Evolutionary conservation across 2,329 filamentous ascomycete genomes (phyloP).

Genomic region (Cladorrhinum sp.): DNA sequence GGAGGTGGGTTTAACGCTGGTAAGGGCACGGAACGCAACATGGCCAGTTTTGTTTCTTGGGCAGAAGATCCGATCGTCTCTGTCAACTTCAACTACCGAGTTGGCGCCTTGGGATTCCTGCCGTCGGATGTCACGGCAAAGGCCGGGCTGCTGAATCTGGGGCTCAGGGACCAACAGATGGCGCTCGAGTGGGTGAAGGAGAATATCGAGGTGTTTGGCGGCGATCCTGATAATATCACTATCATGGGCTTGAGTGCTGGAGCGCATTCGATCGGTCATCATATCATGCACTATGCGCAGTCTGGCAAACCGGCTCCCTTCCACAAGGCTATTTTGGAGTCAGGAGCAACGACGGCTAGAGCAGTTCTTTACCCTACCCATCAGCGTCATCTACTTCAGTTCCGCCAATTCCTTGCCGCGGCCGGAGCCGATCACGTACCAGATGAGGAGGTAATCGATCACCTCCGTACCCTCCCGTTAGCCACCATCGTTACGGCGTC

Average conservation of each 20-base stretch:
- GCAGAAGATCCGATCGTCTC: conserved; percentile 51
- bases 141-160: conserved; percentile 60
- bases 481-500: conserved; percentile 40
- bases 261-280: conserved; percentile 66
- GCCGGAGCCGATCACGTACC: conserved; percentile 47
- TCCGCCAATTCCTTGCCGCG: conserved; percentile 52
- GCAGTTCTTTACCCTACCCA: conserved; percentile 53
- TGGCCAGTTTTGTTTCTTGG: conserved; percentile 60
- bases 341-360: conserved; percentile 54
- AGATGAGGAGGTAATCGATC: conserved; percentile 48
- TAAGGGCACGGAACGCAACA: conserved; percentile 53
- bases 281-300: conserved; percentile 52
- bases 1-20: conserved; percentile 62
- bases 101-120: conserved; percentile 68
- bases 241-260: conserved; percentile 61
- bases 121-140: conserved; percentile 51
- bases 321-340: conserved; percentile 55
- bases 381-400: conserved; percentile 54
- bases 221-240: conserved; percentile 56
- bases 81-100: conserved; percentile 61
- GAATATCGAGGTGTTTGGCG: conserved; percentile 60
- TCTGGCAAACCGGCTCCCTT: conserved; percentile 44
- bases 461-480: conserved; percentile 46
- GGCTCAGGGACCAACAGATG: conserved; percentile 59
- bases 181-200: conserved; percentile 59